phyloP scores from a whole-genome alignment of 1,284 basidiomycete species.

The Cryptococcus depauperatus region DNA sequence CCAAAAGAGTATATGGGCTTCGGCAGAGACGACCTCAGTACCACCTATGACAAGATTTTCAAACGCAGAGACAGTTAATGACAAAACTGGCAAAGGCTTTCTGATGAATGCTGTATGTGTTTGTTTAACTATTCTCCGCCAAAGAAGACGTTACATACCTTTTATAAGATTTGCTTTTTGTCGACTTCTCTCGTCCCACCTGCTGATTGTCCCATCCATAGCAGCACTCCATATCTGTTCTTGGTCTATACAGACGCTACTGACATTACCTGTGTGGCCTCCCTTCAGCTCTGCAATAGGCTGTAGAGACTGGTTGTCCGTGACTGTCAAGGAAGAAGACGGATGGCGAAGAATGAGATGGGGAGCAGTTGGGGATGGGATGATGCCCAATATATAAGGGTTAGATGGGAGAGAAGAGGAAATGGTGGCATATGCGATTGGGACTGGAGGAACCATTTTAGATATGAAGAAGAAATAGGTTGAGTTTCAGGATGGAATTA shows the following conservation, averaged over 20 bases:
- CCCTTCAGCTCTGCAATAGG: conserved; percentile 30
- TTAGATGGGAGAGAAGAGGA: conserved; percentile 18
- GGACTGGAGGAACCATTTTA: conserved; percentile 34
- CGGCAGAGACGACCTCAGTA: conserved; percentile 46
- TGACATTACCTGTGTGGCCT: conserved; percentile 32
- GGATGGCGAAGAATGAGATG: conserved; percentile 43
- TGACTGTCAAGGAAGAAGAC: conserved; percentile 31
- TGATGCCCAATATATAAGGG: conserved; percentile 41
- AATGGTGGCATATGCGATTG: conserved; percentile 36
- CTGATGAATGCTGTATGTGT: conserved; percentile 32
- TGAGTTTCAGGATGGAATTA: not conserved
- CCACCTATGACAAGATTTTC: conserved; percentile 47
- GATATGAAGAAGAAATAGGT: not conserved
- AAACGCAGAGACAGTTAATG: conserved; percentile 32
- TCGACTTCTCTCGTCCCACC: conserved; percentile 42
- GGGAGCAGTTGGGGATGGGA: conserved; percentile 28
- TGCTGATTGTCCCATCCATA: conserved; percentile 38
- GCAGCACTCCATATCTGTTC: conserved; percentile 36
- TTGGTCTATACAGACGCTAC: conserved; percentile 23
- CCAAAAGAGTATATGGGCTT: conserved; percentile 48
- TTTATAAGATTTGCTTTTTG: conserved; percentile 31
- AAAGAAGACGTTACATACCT: conserved; percentile 21
- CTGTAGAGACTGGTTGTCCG: conserved; percentile 40
- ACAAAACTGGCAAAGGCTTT: conserved; percentile 39
- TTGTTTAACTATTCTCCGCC: not conserved